phyloP scores from a whole-genome alignment of 345 rosid species.

The Eucalyptus regnans region DNA sequence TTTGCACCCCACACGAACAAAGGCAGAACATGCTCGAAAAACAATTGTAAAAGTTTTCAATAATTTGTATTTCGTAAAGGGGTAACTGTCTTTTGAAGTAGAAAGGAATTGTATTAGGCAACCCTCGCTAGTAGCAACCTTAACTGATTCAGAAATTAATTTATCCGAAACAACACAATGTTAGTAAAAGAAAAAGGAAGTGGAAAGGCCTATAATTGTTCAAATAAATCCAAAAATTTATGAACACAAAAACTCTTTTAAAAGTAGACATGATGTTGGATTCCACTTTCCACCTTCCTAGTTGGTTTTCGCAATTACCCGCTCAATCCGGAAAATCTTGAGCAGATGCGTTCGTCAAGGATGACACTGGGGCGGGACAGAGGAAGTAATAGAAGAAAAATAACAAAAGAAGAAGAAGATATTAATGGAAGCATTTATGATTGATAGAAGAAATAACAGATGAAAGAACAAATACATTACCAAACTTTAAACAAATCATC shows the following conservation, averaged over 20 bases:
- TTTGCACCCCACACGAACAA: no score
- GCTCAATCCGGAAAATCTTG: not conserved
- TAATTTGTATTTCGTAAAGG: no score
- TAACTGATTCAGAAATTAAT: no score
- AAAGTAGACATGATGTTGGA: not conserved
- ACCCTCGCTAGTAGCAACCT: no score
- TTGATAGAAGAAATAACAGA: not conserved
- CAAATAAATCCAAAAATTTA: no score
- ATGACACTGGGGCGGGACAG: not conserved
- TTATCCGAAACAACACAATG: no score
- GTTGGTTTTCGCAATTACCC: not conserved
- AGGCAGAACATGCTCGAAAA: no score
- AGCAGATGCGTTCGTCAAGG: not conserved
- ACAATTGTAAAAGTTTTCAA: no score
- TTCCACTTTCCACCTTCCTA: not conserved
- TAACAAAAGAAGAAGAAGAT: not conserved
- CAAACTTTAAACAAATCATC: not conserved
- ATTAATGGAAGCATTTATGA: not conserved
- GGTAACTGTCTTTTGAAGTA: no score
- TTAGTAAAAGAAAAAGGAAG: no score
- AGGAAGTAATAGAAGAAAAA: not conserved
- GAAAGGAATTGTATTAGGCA: no score
- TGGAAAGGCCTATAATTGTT: no score
- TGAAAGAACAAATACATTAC: not conserved
- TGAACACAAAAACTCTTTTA: not conserved